These are phyloP conservation scores for Quercus mongolica DNA, from an alignment of 306 rosid genomes.

Conservation along the genomic window DNA sequence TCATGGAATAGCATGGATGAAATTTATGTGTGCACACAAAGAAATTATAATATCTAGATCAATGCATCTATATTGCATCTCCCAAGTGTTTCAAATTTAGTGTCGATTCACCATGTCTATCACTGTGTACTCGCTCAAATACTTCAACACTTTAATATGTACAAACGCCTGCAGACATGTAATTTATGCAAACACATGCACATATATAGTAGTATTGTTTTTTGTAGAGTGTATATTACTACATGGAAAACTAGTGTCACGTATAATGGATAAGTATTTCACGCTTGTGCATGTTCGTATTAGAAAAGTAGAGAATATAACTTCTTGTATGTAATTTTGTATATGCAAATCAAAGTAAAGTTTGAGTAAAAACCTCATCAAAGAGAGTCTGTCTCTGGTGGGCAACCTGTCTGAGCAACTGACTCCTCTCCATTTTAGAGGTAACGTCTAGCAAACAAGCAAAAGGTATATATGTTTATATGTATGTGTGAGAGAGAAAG, in stretches of 20 bases:
- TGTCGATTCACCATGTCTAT: too few relatives aligned
- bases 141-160: too few relatives aligned
- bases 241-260: neutral
- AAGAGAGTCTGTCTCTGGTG: conserved; percentile 71
- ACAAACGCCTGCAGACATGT: too few relatives aligned
- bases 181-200: too few relatives aligned
- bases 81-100: too few relatives aligned
- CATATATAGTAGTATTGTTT: too few relatives aligned
- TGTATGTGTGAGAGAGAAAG: conserved; percentile 11
- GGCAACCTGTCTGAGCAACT: conserved; percentile 45
- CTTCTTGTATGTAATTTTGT: neutral
- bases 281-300: neutral
- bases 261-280: neutral
- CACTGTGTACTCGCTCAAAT: too few relatives aligned
- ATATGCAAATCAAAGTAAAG: neutral
- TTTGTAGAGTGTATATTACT: neutral
- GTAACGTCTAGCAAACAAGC: neutral
- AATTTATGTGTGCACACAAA: neutral
- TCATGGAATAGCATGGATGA: neutral
- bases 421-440: conserved; percentile 59
- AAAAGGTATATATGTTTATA: neutral
- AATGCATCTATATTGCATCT: too few relatives aligned
- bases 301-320: neutral
- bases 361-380: conserved; percentile 53
- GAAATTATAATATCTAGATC: too few relatives aligned